Evolutionary conservation across 2,329 filamentous ascomycete species (phyloP).

Genomic region (Helotiales sp.): DNA sequence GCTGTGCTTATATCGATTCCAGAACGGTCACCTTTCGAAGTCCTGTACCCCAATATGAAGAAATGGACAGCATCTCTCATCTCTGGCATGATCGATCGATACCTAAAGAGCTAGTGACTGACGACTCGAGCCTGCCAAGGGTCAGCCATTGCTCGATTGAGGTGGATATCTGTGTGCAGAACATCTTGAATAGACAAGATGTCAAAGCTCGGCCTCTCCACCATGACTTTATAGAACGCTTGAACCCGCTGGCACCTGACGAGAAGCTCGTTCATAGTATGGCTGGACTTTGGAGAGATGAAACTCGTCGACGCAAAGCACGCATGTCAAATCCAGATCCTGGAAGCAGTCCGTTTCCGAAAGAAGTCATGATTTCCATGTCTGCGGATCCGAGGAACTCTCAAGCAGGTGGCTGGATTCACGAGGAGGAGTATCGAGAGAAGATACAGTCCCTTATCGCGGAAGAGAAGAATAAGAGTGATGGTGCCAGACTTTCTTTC

Average conservation of each 20-base stretch:
- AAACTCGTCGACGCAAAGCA: conserved; percentile 75
- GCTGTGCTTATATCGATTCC: conserved; percentile 82
- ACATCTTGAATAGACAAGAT: conserved; percentile 81
- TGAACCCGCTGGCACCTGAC: conserved; percentile 61
- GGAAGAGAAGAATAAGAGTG: conserved; percentile 58
- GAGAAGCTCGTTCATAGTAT: conserved; percentile 91
- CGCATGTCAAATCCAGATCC: conserved; percentile 65
- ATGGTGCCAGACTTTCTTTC: conserved; percentile 53
- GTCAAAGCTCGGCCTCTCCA: conserved; percentile 78
- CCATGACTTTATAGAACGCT: conserved; percentile 79
- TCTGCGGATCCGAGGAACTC: conserved; percentile 77
- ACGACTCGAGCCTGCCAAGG: conserved; percentile 66
- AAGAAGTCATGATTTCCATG: conserved; percentile 83
- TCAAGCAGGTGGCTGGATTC: conserved; percentile 82
- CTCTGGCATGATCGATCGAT: conserved; percentile 82
- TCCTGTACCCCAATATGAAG: conserved; percentile 71
- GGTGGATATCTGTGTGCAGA: conserved; percentile 83
- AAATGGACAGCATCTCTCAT: conserved; percentile 60
- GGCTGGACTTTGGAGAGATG: conserved; percentile 90
- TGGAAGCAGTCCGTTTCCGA: conserved; percentile 74
- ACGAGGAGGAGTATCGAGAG: conserved; percentile 79
- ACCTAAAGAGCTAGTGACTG: conserved; percentile 54
- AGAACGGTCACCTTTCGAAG: conserved; percentile 69
- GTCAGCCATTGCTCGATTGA: conserved; percentile 88
- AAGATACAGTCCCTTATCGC: conserved; percentile 63